Percentiles rank a stretch among this genome's conserved stretches.
These are phyloP conservation scores for Candida pseudoglaebosa DNA, from an alignment of 805 yeast species.

Conservation along the genomic window DNA sequence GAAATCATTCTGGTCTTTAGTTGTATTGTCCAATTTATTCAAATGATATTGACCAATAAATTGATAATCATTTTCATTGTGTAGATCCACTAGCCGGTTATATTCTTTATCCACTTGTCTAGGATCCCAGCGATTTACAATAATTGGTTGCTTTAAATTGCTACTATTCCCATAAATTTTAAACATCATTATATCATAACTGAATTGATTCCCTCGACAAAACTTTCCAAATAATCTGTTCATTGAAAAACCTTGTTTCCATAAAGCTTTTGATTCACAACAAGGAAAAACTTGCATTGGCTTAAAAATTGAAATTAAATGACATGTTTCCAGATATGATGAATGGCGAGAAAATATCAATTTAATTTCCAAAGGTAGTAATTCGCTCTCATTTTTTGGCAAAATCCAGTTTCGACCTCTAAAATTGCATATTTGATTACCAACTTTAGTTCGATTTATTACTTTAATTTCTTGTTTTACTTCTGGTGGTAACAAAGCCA, in stretches of 20 bases:
- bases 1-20: background rate
- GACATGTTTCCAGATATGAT: conserved; percentile 37
- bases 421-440: conserved; percentile 20
- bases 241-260: conserved; percentile 39
- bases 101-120: conserved; percentile 27
- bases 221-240: conserved; percentile 36
- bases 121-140: conserved; percentile 32
- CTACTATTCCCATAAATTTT: conserved; percentile 15
- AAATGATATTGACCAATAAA: conserved; percentile 5
- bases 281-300: conserved; percentile 45
- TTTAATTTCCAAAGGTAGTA: conserved; percentile 33
- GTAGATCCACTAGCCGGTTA: conserved; percentile 14
- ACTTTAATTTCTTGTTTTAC: conserved; percentile 9
- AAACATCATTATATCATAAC: conserved; percentile 14
- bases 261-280: conserved; percentile 25
- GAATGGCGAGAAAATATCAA: conserved; percentile 46
- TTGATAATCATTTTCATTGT: background rate
- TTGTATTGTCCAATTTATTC: background rate
- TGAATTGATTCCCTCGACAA: conserved; percentile 16
- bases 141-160: conserved; percentile 17
- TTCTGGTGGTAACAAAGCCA: conserved; percentile 10
- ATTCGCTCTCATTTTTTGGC: conserved; percentile 19
- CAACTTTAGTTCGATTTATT: conserved; percentile 15
- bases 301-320: conserved; percentile 30
- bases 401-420: conserved; percentile 26